Base-by-base conservation (phyloP, 2,329 filamentous ascomycete genomes). In the Zasmidium cellare region DNA sequence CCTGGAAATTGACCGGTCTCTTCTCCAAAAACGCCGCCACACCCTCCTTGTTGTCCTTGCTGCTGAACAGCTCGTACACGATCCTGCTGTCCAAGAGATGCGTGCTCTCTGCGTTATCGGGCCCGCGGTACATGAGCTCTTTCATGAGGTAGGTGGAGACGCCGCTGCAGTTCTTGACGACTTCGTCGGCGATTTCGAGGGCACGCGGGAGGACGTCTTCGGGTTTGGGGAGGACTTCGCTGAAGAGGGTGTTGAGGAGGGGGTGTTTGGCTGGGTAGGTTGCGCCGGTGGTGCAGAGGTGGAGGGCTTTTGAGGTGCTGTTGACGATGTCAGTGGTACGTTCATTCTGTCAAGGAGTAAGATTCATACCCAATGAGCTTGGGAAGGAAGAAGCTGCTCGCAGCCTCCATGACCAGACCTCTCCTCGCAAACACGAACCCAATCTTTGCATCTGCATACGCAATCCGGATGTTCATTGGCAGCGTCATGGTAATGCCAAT, bases 381-480 rank as follows among this genome's bases (percentile, higher is more conserved):
- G 2, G 89, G 88, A 35, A 92, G 78, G 77, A 90, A 92, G 73
- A 83, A 92, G 9, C 84, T 87, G 51, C 82, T 85, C 68, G 84
- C 87, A 0, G 87, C 88, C 73, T 92, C 89, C 83, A 89, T 87
- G 58, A 85, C 80, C 67, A 92, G 79, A 1, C 88, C 89, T 46
- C 88, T 80, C 23, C 87, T 82, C 22, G 82, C 80, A 72, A 92
- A 92, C 18, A 91, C 87, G 69, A 91, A 90, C 53, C 88, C 89
- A 61, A 91, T 82, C 69, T 88, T 88, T 1, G 87, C 86, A 11
- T 76, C 74, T 44, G 75, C 70, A 63, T 82, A 84, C 41, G 76
- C 79, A 25, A 83, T 75, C 45, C 83, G 77, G 54, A 85, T 84
- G 28, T 77, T 78, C 68, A 82, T 82, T 19, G 83, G 81, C 12